Evolutionary conservation across 148 eudicot genomes (phyloP).

Genomic region (Persicaria tinctoria): DNA sequence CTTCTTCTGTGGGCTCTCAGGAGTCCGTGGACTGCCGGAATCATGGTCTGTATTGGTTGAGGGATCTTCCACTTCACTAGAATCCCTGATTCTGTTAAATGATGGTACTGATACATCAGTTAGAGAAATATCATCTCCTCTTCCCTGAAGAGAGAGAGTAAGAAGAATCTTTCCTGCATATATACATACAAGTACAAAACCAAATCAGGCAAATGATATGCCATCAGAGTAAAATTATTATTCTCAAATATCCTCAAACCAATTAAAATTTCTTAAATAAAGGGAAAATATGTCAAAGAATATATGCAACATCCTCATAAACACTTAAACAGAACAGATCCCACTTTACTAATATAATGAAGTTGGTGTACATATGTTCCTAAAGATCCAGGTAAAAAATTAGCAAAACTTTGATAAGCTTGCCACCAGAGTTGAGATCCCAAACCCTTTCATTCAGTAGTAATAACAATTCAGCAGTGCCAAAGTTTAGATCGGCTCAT

Average conservation of each 20-base stretch:
- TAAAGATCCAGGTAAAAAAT: not conserved
- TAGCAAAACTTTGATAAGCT: not conserved
- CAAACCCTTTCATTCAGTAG: not conserved
- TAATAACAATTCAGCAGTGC: not conserved
- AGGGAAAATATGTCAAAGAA: not conserved
- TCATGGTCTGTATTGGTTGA: conserved; percentile 18
- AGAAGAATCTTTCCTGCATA: conserved; percentile 68
- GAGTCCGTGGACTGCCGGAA: conserved; percentile 12
- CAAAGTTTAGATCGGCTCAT: not conserved
- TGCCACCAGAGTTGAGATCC: not conserved
- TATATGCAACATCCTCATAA: not conserved
- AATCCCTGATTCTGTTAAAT: conserved; percentile 15
- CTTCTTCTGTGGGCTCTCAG: conserved; percentile 36
- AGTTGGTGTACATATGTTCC: not conserved
- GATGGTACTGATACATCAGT: conserved; percentile 25
- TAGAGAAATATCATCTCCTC: conserved; percentile 30
- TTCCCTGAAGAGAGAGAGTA: conserved; percentile 65
- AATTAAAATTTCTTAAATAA: not conserved
- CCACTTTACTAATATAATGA: not conserved
- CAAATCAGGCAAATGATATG: not conserved
- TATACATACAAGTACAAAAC: not conserved
- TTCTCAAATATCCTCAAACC: not conserved
- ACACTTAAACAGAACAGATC: not conserved
- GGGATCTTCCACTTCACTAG: conserved; percentile 29
- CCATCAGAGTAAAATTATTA: not conserved